Evolutionary conservation across 371 early-diverging fungal genomes (phyloP), one percentile per base, ranked within the genome.

Genomic region (Mortierella sp.): DNA sequence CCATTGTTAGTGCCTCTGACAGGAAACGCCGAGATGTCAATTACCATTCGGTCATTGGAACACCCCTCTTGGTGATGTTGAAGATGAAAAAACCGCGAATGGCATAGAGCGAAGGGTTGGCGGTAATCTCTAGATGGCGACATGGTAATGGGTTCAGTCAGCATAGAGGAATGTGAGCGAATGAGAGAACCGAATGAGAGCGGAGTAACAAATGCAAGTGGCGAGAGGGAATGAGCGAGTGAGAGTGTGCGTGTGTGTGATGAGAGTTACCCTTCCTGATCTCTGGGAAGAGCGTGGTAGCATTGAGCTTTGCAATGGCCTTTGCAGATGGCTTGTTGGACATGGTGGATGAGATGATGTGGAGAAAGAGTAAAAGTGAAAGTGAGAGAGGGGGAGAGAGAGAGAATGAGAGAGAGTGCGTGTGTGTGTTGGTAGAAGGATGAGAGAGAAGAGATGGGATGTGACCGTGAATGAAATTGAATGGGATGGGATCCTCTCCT

Each of bases 271-370:
- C 76, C 61, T 76, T 76, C 62, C 68, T 67, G 51, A 76, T 76
- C 56, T 76, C 76, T 21, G 76, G 76, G 26, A 76, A 76, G 65
- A 76, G 76, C 5, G 76, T 76, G 43, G 76, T 53, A 29, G 76
- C 76, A 57, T 76, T 76, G 64, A 76, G 76, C 51, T 37, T 67
- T 18, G 76, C 76, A 53, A 76, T 68, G 43, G 76, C 72, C 64
- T 76, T 76, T 23, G 71, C 62, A 14, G 76, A 68, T 6, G 70
- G 76, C 28, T 74, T 74, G 62, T 67, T 68, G 16, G 76, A 57
- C 69, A 72, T 71, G 30, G 65, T 64, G 64, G 26, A 14, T 56
- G 28, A 26, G 14, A 11, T 25, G 21, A 46, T 48, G 37, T 43
- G 48, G n/a, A 60, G 60, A 44, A 16, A 15, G 45, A 23, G n/a